phyloP scores from a whole-genome alignment of 148 eudicot genomes.

The Polygonum aviculare region DNA sequence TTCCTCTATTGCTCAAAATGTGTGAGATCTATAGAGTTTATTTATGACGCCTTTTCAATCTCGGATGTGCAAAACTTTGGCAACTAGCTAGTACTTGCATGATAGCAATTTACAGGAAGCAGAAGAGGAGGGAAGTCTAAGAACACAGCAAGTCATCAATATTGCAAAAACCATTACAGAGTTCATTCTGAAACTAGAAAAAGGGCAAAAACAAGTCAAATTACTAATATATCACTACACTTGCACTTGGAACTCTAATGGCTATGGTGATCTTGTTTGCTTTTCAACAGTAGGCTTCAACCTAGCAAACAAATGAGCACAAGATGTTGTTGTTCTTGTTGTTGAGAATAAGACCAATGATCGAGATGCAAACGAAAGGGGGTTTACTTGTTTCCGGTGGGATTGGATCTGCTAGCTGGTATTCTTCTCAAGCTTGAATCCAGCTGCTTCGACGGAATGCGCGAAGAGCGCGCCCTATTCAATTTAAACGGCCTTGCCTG shows the following conservation, averaged over 20 bases:
- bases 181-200: background rate
- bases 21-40: no score
- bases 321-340: background rate
- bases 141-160: background rate
- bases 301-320: background rate
- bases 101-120: background rate
- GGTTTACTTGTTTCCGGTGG: background rate
- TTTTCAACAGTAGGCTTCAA: background rate
- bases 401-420: background rate
- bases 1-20: no score
- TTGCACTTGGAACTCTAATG: background rate
- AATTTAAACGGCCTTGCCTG: background rate
- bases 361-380: background rate
- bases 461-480: background rate
- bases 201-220: background rate
- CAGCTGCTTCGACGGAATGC: background rate
- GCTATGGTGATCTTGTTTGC: background rate
- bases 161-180: background rate
- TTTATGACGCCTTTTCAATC: no score
- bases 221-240: background rate
- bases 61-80: background rate
- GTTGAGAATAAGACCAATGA: background rate
- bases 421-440: conserved; percentile 1
- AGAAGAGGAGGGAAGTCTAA: background rate
- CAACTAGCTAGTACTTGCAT: background rate